These are phyloP conservation scores for Colletotrichum sp. DNA, from an alignment of 2,329 filamentous ascomycete genomes.

Conservation along the genomic window DNA sequence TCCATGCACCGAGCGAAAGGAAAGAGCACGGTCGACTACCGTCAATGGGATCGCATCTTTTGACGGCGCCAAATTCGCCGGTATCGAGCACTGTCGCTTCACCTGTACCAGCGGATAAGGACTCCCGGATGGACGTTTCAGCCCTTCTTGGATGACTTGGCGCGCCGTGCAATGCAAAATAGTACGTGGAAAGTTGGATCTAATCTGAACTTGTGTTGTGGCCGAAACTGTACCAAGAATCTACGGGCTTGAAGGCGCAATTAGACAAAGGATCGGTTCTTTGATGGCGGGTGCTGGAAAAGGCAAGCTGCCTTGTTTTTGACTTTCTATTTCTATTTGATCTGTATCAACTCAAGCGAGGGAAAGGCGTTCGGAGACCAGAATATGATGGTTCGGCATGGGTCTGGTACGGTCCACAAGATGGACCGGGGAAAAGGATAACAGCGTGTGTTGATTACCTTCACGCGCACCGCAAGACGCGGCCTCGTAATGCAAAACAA, in stretches of 20 bases:
- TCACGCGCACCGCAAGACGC: background rate
- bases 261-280: background rate
- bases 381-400: constrained; percentile 6
- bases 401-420: background rate
- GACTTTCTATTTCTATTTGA: background rate
- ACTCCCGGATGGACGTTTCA: constrained; percentile 17
- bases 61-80: constrained; percentile 40
- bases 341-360: constrained; percentile 5
- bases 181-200: background rate
- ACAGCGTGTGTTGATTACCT: background rate
- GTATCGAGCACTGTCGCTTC: constrained; percentile 9
- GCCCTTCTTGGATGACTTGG: constrained; percentile 2
- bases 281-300: background rate
- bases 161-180: background rate
- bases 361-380: constrained; percentile 9
- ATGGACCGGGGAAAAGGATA: background rate
- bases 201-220: background rate
- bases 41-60: constrained; percentile 24
- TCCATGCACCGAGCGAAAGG: constrained; percentile 13
- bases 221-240: background rate
- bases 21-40: constrained; percentile 5
- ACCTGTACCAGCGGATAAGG: constrained; percentile 22
- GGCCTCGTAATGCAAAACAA: background rate
- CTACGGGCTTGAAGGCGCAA: background rate
- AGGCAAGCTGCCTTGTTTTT: background rate